Evolutionary conservation across 176 grass and related monocot species (phyloP).

Genomic region (Lolium rigidum): DNA sequence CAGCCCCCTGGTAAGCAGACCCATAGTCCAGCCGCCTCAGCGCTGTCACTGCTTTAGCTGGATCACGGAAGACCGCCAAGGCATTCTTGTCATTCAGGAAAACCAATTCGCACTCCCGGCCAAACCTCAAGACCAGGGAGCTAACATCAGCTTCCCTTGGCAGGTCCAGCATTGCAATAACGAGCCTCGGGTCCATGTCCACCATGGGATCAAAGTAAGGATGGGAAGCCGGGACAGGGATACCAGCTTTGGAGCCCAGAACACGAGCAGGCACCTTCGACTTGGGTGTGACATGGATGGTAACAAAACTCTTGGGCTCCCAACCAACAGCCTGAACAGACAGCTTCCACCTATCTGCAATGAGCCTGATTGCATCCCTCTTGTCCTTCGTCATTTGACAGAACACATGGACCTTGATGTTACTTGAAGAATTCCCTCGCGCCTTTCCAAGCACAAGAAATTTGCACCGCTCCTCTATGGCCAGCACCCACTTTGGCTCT

Average conservation of each 20-base stretch:
- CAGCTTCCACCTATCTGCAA: slow-evolving; percentile 26
- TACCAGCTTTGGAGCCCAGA: slow-evolving; percentile 63
- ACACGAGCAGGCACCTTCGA: slow-evolving; percentile 77
- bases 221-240: slow-evolving; percentile 28
- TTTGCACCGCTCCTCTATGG: too few relatives aligned
- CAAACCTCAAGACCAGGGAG: too few relatives aligned
- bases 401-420: slow-evolving; percentile 77
- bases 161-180: slow-evolving; percentile 86
- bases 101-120: too few relatives aligned
- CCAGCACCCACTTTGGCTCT: slow-evolving; percentile 67
- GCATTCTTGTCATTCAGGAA: too few relatives aligned
- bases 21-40: too few relatives aligned
- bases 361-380: slow-evolving; percentile 72
- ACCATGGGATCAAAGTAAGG: too few relatives aligned
- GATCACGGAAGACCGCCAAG: too few relatives aligned
- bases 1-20: too few relatives aligned
- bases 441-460: slow-evolving; percentile 76
- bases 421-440: slow-evolving; percentile 55
- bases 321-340: slow-evolving; percentile 69
- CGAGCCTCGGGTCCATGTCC: slow-evolving; percentile 23
- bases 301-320: slow-evolving; percentile 86
- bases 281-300: neutral
- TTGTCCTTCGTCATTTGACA: slow-evolving; percentile 82
- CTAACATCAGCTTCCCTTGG: slow-evolving; percentile 60
- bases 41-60: too few relatives aligned